Base-by-base conservation (phyloP, 805 yeast genomes). In the Schizosaccharomyces japonicus region DNA sequence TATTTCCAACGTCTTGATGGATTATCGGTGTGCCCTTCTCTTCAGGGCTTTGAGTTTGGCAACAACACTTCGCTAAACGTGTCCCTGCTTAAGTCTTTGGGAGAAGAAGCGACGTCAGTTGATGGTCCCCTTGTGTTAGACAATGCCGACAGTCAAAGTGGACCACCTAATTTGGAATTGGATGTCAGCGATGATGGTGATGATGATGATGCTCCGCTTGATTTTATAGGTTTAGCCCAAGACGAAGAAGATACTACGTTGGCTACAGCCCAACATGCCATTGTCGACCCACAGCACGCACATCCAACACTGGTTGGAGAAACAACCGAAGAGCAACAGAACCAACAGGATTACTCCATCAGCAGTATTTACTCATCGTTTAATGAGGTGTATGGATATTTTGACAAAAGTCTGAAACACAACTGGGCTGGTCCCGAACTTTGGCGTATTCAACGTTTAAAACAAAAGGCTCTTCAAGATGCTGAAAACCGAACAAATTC, bases 351-450 rank as follows among this genome's bases (percentile, higher is more conserved):
- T 17, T 19, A 36, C 23, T 36, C 42, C 4, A 21, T 36, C 5
- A 21, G 13, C n/a, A 19, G 13, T 19, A 3, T 10, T 15, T 17
- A 25, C 6, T 17, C 42, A n/a, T 3, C 50, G 49, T n/a, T n/a
- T n/a, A 36, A 36, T 7, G 59, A 52, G 55, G 62, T 82, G 39
- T 73, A 81, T 71, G 78, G 84, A 2, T 79, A 82, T 58, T 83
- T 83, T 60, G 94, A 84, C 58, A 75, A 74, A 48, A 69, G 74
- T 19, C 66, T 82, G 61, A 71, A 68, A 49, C 63, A 67, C 29
- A 79, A 75, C 58, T 85, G 95, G 95, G 72, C 92, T 27, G 95
- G 95, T 6, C 80, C 49, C 5, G 87, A 81, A 53, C 92, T 82
- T 61, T 87, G 95, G 95, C 80, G 79, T 60, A 78, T 87, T 8